Evolutionary conservation across 257 asterid species (phyloP).

Genomic region (Linderniella brevidens): DNA sequence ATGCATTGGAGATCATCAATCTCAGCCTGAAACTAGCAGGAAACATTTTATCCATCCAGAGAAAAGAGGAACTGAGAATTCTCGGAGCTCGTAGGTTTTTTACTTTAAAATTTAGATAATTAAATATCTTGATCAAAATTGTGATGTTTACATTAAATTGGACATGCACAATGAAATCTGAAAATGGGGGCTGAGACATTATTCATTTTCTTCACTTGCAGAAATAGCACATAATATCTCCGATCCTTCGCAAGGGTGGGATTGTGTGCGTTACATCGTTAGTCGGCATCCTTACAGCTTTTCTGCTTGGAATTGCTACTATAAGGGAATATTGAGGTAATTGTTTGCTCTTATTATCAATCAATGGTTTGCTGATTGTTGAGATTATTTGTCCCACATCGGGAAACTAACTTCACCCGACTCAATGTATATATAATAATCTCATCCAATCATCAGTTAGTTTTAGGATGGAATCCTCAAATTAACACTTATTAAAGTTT

Average conservation of each 20-base stretch:
- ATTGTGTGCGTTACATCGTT: conserved; percentile 46
- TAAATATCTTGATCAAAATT: background rate
- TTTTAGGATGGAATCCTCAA: no score
- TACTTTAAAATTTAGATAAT: background rate
- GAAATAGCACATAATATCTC: conserved; percentile 45
- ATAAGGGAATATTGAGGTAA: conserved; percentile 58
- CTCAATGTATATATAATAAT: no score
- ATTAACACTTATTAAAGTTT: no score
- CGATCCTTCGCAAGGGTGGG: conserved; percentile 67
- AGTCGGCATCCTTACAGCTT: conserved; percentile 55
- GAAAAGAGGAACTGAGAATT: conserved; percentile 48
- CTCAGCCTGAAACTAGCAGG: conserved; percentile 47
- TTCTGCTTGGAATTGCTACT: conserved; percentile 86
- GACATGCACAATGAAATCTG: conserved; percentile 1
- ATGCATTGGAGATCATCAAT: conserved; percentile 55
- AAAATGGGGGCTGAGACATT: conserved; percentile 9
- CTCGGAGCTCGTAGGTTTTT: conserved; percentile 71
- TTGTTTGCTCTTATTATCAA: background rate
- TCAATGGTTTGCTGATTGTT: background rate
- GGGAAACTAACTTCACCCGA: no score
- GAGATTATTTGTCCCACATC: no score
- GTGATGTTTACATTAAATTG: conserved; percentile 9
- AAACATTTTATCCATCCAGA: conserved; percentile 31
- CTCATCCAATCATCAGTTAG: no score
- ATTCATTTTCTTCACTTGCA: conserved; percentile 13